Evolutionary conservation across 2,329 filamentous ascomycete genomes (phyloP).

Genomic region (Hymenoscyphus fraxineus): DNA sequence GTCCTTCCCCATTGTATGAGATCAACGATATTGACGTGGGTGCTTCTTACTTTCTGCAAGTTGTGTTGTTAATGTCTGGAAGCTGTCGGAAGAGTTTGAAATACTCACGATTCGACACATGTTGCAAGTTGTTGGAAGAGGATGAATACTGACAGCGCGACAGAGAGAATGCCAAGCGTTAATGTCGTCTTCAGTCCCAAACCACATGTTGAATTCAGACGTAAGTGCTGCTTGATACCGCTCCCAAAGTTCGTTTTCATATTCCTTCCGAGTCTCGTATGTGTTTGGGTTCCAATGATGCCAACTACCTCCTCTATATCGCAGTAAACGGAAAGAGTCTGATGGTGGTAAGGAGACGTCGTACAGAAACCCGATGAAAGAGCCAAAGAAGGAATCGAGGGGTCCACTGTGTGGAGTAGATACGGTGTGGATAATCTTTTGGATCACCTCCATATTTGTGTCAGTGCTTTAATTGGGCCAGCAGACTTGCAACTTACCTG

Average conservation of each 20-base stretch:
- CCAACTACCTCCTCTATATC: neutral
- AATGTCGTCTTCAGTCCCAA: conserved; percentile 14
- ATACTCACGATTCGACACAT: conserved; percentile 13
- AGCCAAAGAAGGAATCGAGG: neutral
- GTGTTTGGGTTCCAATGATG: neutral
- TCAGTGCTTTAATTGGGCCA: neutral
- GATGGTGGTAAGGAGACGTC: neutral
- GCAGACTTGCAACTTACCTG: neutral
- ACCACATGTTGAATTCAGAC: conserved; percentile 1
- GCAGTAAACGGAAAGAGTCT: neutral
- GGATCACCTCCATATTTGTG: neutral
- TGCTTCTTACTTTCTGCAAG: conserved; percentile 4
- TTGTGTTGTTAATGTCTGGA: neutral
- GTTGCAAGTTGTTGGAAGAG: conserved; percentile 10
- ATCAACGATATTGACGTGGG: conserved; percentile 14
- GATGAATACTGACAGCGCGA: conserved; percentile 9
- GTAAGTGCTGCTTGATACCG: neutral
- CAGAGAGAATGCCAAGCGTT: conserved; percentile 14
- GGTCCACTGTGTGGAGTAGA: neutral
- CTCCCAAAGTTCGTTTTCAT: neutral
- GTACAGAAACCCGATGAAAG: neutral
- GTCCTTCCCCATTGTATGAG: conserved; percentile 14
- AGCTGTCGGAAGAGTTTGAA: neutral
- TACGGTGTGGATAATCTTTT: neutral
- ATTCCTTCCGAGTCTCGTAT: neutral